Conservation (phyloP, 2,329 filamentous ascomycete genomes). For the Capronia epimyces region DNA sequence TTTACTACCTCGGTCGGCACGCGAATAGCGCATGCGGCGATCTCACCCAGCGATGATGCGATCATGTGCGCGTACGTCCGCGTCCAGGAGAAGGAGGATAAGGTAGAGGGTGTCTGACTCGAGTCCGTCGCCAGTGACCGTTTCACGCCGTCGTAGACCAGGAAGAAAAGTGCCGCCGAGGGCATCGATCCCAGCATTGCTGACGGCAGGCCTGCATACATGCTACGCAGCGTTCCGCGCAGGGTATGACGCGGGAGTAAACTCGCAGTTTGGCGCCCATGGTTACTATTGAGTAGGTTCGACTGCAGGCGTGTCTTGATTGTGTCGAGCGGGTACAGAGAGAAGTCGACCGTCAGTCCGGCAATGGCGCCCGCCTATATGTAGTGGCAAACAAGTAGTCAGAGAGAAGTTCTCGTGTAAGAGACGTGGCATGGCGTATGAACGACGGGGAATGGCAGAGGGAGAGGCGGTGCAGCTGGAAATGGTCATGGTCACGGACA, state of each 20-base stretch:
- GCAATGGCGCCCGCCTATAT: conserved; percentile 75
- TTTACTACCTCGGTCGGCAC: conserved; percentile 97
- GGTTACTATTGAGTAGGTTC: conserved; percentile 62
- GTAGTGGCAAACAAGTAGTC: conserved; percentile 6
- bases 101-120: conserved; percentile 23
- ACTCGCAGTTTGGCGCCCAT: background rate
- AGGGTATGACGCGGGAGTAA: conserved; percentile 44
- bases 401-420: conserved; percentile 3
- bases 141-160: conserved; percentile 80
- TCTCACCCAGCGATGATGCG: conserved; percentile 78
- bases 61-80: conserved; percentile 63
- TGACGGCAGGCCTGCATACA: conserved; percentile 87
- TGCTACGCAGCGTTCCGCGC: conserved; percentile 80
- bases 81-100: conserved; percentile 27
- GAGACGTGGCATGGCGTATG: background rate
- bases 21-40: conserved; percentile 84
- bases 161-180: conserved; percentile 94
- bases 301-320: conserved; percentile 97
- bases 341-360: conserved; percentile 92
- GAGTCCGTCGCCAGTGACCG: conserved; percentile 44
- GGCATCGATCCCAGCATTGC: conserved; percentile 88
- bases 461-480: conserved; percentile 27
- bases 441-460: conserved; percentile 1
- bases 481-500: conserved; percentile 5
- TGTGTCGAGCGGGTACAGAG: conserved; percentile 95